Conservation (phyloP, 768 basidiomycete genomes). For the Rhodosporidiobolus odoratus region DNA sequence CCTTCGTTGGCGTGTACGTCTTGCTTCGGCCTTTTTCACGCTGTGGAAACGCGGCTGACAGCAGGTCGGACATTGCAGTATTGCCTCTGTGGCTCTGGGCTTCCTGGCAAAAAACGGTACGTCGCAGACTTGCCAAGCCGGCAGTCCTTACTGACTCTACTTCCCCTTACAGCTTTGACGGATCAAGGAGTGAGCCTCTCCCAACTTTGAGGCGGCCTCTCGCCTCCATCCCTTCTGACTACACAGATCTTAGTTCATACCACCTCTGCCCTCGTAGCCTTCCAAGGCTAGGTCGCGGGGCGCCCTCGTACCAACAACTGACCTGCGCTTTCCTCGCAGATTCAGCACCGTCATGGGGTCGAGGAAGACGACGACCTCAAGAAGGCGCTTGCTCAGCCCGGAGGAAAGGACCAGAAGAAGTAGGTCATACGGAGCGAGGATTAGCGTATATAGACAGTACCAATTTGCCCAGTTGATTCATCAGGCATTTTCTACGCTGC, state of each 20-base stretch:
- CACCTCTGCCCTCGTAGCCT: background rate
- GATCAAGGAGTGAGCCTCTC: too few species aligned
- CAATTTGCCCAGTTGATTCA: background rate
- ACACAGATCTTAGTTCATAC: background rate
- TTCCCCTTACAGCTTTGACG: too few species aligned
- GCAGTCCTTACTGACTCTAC: too few species aligned
- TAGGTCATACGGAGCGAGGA: background rate
- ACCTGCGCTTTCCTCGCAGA: background rate
- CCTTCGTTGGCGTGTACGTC: background rate
- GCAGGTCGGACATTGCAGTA: too few species aligned
- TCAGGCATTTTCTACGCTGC: background rate
- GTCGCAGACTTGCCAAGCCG: too few species aligned
- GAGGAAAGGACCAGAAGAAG: constrained; percentile 2
- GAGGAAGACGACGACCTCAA: background rate
- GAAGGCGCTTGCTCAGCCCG: background rate
- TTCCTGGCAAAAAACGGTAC: background rate
- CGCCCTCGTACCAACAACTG: background rate
- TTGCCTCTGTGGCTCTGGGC: background rate
- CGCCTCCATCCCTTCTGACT: too few species aligned
- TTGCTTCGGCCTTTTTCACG: background rate
- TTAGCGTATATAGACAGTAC: background rate
- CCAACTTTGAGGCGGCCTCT: too few species aligned
- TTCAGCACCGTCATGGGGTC: constrained; percentile 21
- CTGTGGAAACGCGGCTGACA: background rate
- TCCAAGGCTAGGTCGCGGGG: background rate